Base-by-base conservation (phyloP, 1,139 yeast species). In the Blastobotrys capitulatus region DNA sequence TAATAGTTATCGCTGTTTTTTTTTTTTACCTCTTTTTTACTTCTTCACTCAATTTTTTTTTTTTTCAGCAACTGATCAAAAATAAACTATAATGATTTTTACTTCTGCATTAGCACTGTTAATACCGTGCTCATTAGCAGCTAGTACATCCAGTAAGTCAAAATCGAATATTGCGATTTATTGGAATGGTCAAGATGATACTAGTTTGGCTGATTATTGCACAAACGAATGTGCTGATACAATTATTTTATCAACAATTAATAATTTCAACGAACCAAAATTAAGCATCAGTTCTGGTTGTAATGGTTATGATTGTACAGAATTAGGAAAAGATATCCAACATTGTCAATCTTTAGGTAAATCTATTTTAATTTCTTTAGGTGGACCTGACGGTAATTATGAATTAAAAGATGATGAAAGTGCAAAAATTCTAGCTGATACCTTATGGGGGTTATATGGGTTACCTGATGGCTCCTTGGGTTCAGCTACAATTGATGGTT, bases 391-490 rank as follows among this genome's bases (percentile, higher is more conserved):
- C 18, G 44, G 76, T 7, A 32, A 15, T 15, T 32, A 4, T 32
- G 36, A 18, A 32, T 25, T 41, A 6, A 7, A 29, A 10, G 12
- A 70, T 53, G 90, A 85, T 56, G 52, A 72, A 3, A 77, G 78
- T 52, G 97, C 87, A 39, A 76, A 75, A 54, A 69, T 65, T 0
- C 86, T 86, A 63, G 97, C 97, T 15, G 70, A 71, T 29, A 78
- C 84, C 31, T 70, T 90, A 52, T 90, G 97, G 97, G 72, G 87
- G 67, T 76, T 78, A 57, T 89, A 89, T 65, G 96, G 95, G 57
- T 94, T 80, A 56, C 96, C 94, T 56, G 67, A 70, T 40, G 78
- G 96, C 63, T 97, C 97, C 34, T 89, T 90, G 65, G 87, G 79
- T 48, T 74, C 70, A 50, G 70, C 86, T 5, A 64, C 79, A 29